Base-by-base conservation (phyloP, 305 asterid genomes). In the Fraxinus floribunda region DNA sequence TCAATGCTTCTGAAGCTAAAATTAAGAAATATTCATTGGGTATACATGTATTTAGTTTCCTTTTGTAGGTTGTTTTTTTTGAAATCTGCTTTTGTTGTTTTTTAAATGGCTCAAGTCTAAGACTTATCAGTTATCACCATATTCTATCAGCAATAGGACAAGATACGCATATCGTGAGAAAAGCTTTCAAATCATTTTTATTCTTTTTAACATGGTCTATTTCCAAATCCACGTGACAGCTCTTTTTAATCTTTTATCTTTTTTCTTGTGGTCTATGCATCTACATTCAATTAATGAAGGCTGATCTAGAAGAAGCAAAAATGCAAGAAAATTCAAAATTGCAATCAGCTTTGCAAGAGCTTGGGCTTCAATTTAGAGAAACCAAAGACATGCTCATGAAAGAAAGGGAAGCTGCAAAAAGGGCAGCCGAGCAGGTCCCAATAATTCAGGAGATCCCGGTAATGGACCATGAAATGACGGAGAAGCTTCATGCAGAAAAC, bases 221-320 rank as follows among this genome's bases (percentile, higher is more conserved):
- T 76, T 7, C 18, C 35, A 39, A 46, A 41, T n/a, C 35, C 49
- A 3, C 7, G 13, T 52, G 15, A 26, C 39, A 22, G 46, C 55
- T 83, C 75, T 24, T 57, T 71, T 57, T 82, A n/a, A 55, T 55
- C 26, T 80, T 78, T 73, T 73, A 49, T 49, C 8, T 16, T 39
- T 79, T 75, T 71, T 78, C 82, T 84, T 16, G 22, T 71, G 73
- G 79, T 29, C 77, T 74, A 26, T 79, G 18, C 76, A 79, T 64
- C 29, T 70, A 32, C 75, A 1, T 57, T 85, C 13, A 71, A 3
- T 84, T 80, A 72, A 79, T 84, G 76, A 86, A 97, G 99, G 91
- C 94, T 77, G 99, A 95, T 83, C 68, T 95, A 70, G 99, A 97
- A 88, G 99, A 93, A 88, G 92, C 98, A 82, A 97, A 97, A 93